phyloP scores from a whole-genome alignment of 1,139 yeast species.

The Hyphopichia khmerensis region DNA sequence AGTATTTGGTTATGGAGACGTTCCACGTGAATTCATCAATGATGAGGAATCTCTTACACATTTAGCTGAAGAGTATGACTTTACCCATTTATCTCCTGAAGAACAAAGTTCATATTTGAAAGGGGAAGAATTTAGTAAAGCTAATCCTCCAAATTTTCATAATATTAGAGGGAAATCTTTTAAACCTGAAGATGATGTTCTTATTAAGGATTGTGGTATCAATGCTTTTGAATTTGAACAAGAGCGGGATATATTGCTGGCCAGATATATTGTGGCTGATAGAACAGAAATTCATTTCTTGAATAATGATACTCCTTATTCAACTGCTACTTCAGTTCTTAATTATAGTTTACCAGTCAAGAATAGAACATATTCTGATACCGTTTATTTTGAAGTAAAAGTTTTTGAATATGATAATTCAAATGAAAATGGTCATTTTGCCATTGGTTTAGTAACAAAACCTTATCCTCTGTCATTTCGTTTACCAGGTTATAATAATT shows the following conservation, averaged over 20 bases:
- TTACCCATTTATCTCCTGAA: conserved; percentile 40
- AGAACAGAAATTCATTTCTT: conserved; percentile 59
- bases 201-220: conserved; percentile 41
- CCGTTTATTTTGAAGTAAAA: conserved; percentile 71
- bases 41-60: conserved; percentile 40
- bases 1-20: conserved; percentile 17
- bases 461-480: conserved; percentile 84
- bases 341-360: conserved; percentile 65
- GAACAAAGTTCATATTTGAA: conserved; percentile 38
- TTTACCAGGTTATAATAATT: conserved; percentile 80
- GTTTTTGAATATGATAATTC: conserved; percentile 47
- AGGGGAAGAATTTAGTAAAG: conserved; percentile 34
- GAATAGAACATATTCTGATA: conserved; percentile 54
- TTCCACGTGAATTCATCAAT: conserved; percentile 41
- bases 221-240: conserved; percentile 44
- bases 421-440: conserved; percentile 49
- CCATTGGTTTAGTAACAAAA: conserved; percentile 80
- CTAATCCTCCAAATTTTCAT: conserved; percentile 32
- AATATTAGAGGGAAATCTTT: conserved; percentile 35
- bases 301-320: conserved; percentile 41
- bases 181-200: conserved; percentile 27
- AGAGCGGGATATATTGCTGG: conserved; percentile 27
- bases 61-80: conserved; percentile 40
- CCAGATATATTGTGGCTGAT: conserved; percentile 55
- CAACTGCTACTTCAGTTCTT: conserved; percentile 48